Evolutionary conservation across 805 yeast species (phyloP).

Genomic region (Kluyveromyces starmeri): DNA sequence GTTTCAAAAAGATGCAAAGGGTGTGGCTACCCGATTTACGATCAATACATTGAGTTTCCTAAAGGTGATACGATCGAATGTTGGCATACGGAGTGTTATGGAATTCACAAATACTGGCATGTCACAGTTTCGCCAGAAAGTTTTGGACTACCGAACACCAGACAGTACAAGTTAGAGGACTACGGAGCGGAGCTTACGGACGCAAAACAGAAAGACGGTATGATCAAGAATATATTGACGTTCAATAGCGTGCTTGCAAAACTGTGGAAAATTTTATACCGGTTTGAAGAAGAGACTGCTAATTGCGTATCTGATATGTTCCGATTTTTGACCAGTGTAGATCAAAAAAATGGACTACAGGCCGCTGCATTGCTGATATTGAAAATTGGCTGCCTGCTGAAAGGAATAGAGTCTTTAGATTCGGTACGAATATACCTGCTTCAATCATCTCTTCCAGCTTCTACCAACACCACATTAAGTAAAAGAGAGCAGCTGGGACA

Average conservation of each 20-base stretch:
- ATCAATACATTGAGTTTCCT: slow-evolving; percentile 87
- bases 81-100: slow-evolving; percentile 99
- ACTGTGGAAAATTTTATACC: slow-evolving; percentile 82
- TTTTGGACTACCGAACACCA: slow-evolving; percentile 37
- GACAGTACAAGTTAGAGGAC: slow-evolving; percentile 19
- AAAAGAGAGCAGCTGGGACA: not conserved
- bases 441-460: not conserved
- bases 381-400: slow-evolving; percentile 67
- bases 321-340: slow-evolving; percentile 67
- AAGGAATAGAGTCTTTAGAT: slow-evolving; percentile 53
- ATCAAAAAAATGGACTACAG: slow-evolving; percentile 55
- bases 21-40: slow-evolving; percentile 81
- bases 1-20: slow-evolving; percentile 91
- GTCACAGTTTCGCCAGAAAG: slow-evolving; percentile 61
- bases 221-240: slow-evolving; percentile 50
- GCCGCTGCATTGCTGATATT: slow-evolving; percentile 66
- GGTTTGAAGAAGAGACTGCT: slow-evolving; percentile 86
- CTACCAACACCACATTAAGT: not conserved
- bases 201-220: slow-evolving; percentile 36
- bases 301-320: slow-evolving; percentile 87
- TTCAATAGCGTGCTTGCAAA: slow-evolving; percentile 51
- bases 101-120: slow-evolving; percentile 96
- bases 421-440: slow-evolving; percentile 3
- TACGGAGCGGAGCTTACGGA: slow-evolving; percentile 16
- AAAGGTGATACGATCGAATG: slow-evolving; percentile 88